A percentile compares a stretch with the other conserved stretches of the same genome.
phyloP scores from a whole-genome alignment of 441 rosid genomes.

The Dalechampia spathulata region DNA sequence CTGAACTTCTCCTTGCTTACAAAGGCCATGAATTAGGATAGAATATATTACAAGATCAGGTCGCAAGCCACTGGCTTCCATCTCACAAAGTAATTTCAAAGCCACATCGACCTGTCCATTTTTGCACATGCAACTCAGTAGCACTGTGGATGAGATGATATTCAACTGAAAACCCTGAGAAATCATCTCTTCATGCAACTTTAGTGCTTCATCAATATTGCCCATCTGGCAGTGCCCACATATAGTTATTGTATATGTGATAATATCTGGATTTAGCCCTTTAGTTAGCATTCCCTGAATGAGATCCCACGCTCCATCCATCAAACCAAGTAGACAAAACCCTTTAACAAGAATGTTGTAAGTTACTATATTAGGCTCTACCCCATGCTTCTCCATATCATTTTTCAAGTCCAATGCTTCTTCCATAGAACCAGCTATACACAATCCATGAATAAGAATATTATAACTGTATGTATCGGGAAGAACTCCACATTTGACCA shows the following conservation, averaged over 20 bases:
- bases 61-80: slow-evolving; percentile 40
- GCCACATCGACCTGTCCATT: slow-evolving; percentile 47
- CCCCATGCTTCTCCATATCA: slow-evolving; percentile 57
- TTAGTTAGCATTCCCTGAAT: slow-evolving; percentile 37
- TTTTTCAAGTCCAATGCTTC: slow-evolving; percentile 52
- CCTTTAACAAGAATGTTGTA: slow-evolving; percentile 61
- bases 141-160: slow-evolving; percentile 36
- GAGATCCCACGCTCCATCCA: slow-evolving; percentile 38
- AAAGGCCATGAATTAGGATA: slow-evolving; percentile 58
- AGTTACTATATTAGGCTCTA: slow-evolving; percentile 65
- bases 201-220: slow-evolving; percentile 44
- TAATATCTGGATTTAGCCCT: slow-evolving; percentile 47
- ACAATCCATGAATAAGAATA: slow-evolving; percentile 70
- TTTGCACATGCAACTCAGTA: slow-evolving; percentile 64
- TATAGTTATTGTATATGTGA: slow-evolving; percentile 47
- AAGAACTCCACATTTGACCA: slow-evolving; percentile 65
- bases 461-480: slow-evolving; percentile 67
- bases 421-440: slow-evolving; percentile 54
- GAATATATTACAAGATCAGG: slow-evolving; percentile 61
- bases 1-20: slow-evolving; percentile 55
- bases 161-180: slow-evolving; percentile 44
- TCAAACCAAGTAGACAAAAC: slow-evolving; percentile 43
- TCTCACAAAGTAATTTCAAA: slow-evolving; percentile 34
- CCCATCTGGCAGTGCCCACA: slow-evolving; percentile 56
- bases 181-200: slow-evolving; percentile 44